Base-by-base conservation (phyloP, 179 eudicot genomes). In the Beta corolliflora region DNA sequence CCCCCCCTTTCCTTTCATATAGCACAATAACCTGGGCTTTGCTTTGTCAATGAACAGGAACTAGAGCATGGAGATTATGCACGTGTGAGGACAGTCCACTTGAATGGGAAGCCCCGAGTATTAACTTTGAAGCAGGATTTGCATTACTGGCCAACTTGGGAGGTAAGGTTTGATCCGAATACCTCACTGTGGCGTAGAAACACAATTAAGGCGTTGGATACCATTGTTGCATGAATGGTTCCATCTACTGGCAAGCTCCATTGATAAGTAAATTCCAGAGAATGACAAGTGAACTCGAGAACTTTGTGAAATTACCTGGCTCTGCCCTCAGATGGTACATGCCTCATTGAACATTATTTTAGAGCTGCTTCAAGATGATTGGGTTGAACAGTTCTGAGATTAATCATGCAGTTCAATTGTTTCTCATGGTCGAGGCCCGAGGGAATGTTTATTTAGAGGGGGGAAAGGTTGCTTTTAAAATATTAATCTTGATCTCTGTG, bases 71-170 rank as follows among this genome's bases (percentile, higher is more conserved):
- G 91, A 80, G 91, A 91, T 75, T 94, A 91, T 70, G 94, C 94
- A 68, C 95, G 98, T 74, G 90, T 94, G 46, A 92, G 89, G 83
- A 92, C 94, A 10, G 85, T 95, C 46, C 93, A 94, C 89, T 90
- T 95, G 86, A 95, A 94, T 71, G 98, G 98, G 81, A 95, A 94
- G 83, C 98, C 99, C 77, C 93, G 95, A 31, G 98, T 95, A 23
- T 86, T 95, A 55, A 89, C 98, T 68, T 77, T 95, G 85, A 95
- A 94, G 91, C 98, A 95, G 86, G 97, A 95, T 86, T 87, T 95
- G 87, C 99, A 92, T 85, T 95, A 95, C 90, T 95, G 98, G 99
- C 97, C 98, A 16, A 95, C 95, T 16, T 95, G 98, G 99, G 99
- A 95, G 83, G 83, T 95, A 54, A 92, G 93, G 66, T 94, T 94